Evolutionary conservation across 495 filamentous ascomycete genomes (phyloP).

Genomic region (Penicillium arizonense): DNA sequence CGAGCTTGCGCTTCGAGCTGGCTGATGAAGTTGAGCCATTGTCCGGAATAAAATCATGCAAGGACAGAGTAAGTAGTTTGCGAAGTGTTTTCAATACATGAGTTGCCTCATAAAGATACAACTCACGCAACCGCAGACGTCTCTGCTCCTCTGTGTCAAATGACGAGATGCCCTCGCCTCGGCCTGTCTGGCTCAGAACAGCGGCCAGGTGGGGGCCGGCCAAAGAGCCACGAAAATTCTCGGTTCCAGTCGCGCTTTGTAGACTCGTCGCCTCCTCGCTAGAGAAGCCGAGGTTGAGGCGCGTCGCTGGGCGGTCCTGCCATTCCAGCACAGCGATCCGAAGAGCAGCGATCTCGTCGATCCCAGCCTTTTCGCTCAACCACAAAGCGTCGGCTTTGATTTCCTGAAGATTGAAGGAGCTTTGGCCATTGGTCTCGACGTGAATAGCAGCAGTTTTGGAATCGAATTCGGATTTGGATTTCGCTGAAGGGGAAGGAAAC

Average conservation of each 20-base stretch:
- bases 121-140: constrained; percentile 58
- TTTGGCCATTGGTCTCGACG: constrained; percentile 65
- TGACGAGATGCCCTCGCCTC: constrained; percentile 48
- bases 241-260: constrained; percentile 61
- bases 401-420: constrained; percentile 70
- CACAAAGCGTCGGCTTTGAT: constrained; percentile 85
- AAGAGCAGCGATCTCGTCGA: constrained; percentile 82
- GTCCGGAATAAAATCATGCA: constrained; percentile 20
- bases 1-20: constrained; percentile 11
- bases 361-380: constrained; percentile 71
- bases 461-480: constrained; percentile 71
- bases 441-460: constrained; percentile 91
- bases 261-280: constrained; percentile 67
- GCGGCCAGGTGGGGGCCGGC: constrained; percentile 42
- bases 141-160: constrained; percentile 59
- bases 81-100: constrained; percentile 44
- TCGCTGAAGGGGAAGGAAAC: constrained; percentile 57
- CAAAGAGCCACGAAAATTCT: constrained; percentile 51
- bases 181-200: constrained; percentile 30
- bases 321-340: constrained; percentile 80
- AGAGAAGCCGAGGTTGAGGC: constrained; percentile 64
- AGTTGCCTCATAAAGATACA: constrained; percentile 67
- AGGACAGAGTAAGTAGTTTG: constrained; percentile 41
- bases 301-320: constrained; percentile 65
- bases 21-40: background rate